A percentile compares a stretch with the other conserved stretches of the same genome.
Conservation (phyloP, 208 protist species). For the Leishmania tropica region DNA sequence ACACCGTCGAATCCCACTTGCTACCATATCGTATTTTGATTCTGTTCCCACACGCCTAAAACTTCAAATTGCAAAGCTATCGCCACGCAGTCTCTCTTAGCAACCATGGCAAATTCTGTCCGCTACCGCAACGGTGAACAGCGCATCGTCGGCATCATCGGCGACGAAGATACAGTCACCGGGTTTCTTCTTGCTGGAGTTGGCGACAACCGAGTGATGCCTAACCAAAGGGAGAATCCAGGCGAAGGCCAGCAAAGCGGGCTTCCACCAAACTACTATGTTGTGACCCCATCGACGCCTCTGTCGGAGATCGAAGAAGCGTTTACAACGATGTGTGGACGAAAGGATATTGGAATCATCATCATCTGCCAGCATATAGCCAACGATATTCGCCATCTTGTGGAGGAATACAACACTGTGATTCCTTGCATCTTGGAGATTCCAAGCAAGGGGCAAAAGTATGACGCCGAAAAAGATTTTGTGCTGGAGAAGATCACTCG, state of each 20-base stretch:
- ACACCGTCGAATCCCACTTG: background rate
- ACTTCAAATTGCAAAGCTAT: background rate
- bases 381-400: constrained; percentile 94
- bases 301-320: constrained; percentile 92
- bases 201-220: constrained; percentile 85
- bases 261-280: constrained; percentile 88
- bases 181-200: constrained; percentile 97
- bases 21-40: background rate
- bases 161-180: constrained; percentile 97
- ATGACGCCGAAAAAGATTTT: constrained; percentile 96
- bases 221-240: constrained; percentile 5
- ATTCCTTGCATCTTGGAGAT: constrained; percentile 97
- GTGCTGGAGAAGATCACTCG: constrained; percentile 92
- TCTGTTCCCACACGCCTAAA: background rate
- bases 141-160: constrained; percentile 89
- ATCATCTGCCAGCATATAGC: constrained; percentile 97
- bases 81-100: background rate
- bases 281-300: constrained; percentile 91
- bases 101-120: constrained; percentile 28
- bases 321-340: constrained; percentile 88
- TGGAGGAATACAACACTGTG: constrained; percentile 90
- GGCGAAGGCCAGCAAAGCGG: constrained; percentile 23
- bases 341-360: constrained; percentile 94
- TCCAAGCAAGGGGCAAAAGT: constrained; percentile 96
- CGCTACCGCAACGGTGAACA: constrained; percentile 82